A percentile compares a stretch with the other conserved stretches of the same genome.
phyloP scores from a whole-genome alignment of 2,329 filamentous ascomycete species.

The Aspergillus ruber region DNA sequence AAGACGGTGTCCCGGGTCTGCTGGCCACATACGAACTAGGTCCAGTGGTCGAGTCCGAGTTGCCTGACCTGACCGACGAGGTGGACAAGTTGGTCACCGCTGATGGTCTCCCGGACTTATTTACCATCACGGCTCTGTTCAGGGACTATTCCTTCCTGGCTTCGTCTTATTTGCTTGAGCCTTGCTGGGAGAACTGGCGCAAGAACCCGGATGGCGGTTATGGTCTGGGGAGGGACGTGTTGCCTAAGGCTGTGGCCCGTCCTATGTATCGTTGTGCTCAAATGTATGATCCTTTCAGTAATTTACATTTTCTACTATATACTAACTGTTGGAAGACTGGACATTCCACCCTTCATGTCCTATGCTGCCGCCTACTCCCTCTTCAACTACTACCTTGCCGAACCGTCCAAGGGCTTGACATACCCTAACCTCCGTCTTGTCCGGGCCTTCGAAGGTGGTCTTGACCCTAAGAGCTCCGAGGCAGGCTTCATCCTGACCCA shows the following conservation, averaged over 20 bases:
- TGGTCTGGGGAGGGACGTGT: conserved; percentile 65
- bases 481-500: conserved; percentile 95
- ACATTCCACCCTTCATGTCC: conserved; percentile 91
- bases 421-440: conserved; percentile 70
- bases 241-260: conserved; percentile 69
- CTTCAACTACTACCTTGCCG: conserved; percentile 58
- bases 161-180: conserved; percentile 84
- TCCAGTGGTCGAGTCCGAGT: conserved; percentile 62
- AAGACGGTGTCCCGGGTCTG: conserved; percentile 67
- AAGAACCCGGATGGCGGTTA: conserved; percentile 59
- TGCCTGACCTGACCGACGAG: conserved; percentile 68
- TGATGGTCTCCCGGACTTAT: conserved; percentile 59
- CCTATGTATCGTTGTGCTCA: conserved; percentile 79
- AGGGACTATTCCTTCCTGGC: conserved; percentile 88
- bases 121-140: conserved; percentile 78
- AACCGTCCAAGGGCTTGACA: conserved; percentile 47
- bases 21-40: conserved; percentile 70
- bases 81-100: conserved; percentile 58
- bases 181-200: conserved; percentile 70
- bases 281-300: conserved; percentile 58
- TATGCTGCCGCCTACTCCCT: conserved; percentile 60
- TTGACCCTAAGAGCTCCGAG: conserved; percentile 80
- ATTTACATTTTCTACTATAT: background rate
- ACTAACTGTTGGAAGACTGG: conserved; percentile 42
- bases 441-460: conserved; percentile 82